Conservation (phyloP, 2,329 filamentous ascomycete species). For the Alternaria sp. region DNA sequence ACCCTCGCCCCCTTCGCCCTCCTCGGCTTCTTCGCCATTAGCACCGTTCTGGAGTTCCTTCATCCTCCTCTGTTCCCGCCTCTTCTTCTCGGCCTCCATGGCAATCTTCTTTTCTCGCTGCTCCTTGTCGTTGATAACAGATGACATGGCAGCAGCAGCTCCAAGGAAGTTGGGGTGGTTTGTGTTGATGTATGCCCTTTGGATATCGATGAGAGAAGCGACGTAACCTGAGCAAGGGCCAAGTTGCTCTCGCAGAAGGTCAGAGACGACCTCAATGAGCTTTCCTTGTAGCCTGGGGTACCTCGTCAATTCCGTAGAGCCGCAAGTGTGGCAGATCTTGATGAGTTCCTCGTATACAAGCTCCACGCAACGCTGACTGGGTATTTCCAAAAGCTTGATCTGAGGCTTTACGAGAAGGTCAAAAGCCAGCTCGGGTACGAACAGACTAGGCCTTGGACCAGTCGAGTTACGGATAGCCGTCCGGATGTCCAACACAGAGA, state of each 20-base stretch:
- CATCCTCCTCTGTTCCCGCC: slow-evolving; percentile 79
- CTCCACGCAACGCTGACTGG: slow-evolving; percentile 95
- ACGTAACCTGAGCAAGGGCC: slow-evolving; percentile 91
- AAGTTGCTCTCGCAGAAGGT: slow-evolving; percentile 88
- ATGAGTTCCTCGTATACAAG: slow-evolving; percentile 98
- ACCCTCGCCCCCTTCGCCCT: slow-evolving; percentile 64
- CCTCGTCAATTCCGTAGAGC: slow-evolving; percentile 88
- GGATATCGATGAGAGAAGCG: slow-evolving; percentile 95
- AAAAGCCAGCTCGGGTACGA: slow-evolving; percentile 97
- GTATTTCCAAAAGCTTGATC: slow-evolving; percentile 94
- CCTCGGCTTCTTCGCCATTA: slow-evolving; percentile 66
- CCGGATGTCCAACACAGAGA: slow-evolving; percentile 92
- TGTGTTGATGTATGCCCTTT: slow-evolving; percentile 98
- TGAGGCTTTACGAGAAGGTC: slow-evolving; percentile 97
- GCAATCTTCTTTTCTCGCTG: slow-evolving; percentile 88
- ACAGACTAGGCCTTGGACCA: slow-evolving; percentile 90
- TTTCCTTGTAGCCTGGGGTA: slow-evolving; percentile 95
- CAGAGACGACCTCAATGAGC: slow-evolving; percentile 96
- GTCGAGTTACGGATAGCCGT: slow-evolving; percentile 98
- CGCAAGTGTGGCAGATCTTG: slow-evolving; percentile 99
- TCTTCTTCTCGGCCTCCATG: slow-evolving; percentile 81
- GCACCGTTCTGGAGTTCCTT: slow-evolving; percentile 75
- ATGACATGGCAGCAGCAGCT: slow-evolving; percentile 95
- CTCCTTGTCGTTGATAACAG: slow-evolving; percentile 92
- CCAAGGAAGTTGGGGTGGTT: slow-evolving; percentile 99